Conservation (phyloP, 768 basidiomycete genomes). For the Suillus cothurnatus region DNA sequence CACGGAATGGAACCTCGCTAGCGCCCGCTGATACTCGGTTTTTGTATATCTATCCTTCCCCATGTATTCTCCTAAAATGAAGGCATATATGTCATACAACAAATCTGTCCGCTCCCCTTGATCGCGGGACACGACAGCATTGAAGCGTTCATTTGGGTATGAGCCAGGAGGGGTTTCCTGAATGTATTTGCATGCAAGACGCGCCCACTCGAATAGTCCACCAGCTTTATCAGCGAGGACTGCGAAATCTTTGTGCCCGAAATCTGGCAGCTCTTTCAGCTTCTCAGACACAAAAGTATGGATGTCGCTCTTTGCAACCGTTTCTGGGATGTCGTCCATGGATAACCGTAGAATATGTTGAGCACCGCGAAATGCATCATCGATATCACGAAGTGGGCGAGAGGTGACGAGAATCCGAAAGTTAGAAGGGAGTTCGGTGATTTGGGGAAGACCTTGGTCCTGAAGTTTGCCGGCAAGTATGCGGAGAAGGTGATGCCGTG, state of each 20-base stretch:
- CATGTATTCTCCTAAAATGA: background rate
- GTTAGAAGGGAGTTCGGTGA: slow-evolving; percentile 8
- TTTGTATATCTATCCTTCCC: background rate
- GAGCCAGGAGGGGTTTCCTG: background rate
- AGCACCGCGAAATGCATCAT: background rate
- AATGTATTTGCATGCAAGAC: slow-evolving; percentile 9
- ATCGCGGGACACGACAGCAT: background rate
- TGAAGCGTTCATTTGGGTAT: background rate
- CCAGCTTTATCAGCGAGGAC: background rate
- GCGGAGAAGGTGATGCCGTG: slow-evolving; percentile 24
- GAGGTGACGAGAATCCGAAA: slow-evolving; percentile 15
- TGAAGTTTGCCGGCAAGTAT: slow-evolving; percentile 10
- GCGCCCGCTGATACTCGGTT: background rate
- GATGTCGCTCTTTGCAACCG: background rate
- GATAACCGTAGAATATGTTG: background rate
- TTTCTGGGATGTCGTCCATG: background rate
- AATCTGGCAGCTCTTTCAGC: background rate
- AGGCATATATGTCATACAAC: background rate
- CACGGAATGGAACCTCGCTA: background rate
- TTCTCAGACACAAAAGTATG: background rate
- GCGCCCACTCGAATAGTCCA: slow-evolving; percentile 13
- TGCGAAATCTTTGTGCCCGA: background rate
- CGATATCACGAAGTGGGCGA: slow-evolving; percentile 10
- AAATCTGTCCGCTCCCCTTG: background rate
- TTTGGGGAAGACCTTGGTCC: background rate